These are phyloP conservation scores for Thielaviopsis punctulata DNA, from an alignment of 2,329 filamentous ascomycete species.

Conservation along the genomic window DNA sequence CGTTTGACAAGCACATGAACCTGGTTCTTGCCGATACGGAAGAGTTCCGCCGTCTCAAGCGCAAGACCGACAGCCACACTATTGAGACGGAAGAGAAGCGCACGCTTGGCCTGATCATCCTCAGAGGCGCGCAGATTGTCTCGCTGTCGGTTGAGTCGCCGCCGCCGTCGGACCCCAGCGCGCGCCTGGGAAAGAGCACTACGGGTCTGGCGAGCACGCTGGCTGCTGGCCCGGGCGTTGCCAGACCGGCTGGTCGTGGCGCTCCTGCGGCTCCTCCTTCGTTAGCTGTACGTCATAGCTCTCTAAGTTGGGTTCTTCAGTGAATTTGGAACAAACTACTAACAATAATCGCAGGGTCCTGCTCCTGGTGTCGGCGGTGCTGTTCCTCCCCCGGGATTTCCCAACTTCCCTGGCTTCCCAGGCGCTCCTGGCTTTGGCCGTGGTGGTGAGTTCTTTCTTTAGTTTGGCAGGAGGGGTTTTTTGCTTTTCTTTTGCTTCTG, in stretches of 20 bases:
- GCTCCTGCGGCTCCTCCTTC: conserved; percentile 48
- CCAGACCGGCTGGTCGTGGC: conserved; percentile 79
- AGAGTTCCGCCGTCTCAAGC: conserved; percentile 85
- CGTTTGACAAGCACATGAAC: conserved; percentile 99
- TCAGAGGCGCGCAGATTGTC: conserved; percentile 87
- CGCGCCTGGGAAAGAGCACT: conserved; percentile 64
- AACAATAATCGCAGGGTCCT: conserved; percentile 37
- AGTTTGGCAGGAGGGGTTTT: too few species aligned
- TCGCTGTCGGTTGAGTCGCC: conserved; percentile 91
- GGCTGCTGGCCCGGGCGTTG: conserved; percentile 72
- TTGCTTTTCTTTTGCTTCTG: not conserved
- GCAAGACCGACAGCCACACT: conserved; percentile 56
- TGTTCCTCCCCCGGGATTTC: conserved; percentile 43
- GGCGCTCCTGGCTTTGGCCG: conserved; percentile 37
- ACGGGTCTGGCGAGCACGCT: conserved; percentile 53
- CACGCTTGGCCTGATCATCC: conserved; percentile 84
- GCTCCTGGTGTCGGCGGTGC: conserved; percentile 71
- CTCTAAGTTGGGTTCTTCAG: too few species aligned
- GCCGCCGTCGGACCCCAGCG: conserved; percentile 81
- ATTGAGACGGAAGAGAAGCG: conserved; percentile 93
- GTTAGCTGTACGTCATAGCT: conserved; percentile 45
- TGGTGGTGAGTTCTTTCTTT: conserved; percentile 30
- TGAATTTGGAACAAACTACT: not conserved
- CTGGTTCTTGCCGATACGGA: conserved; percentile 96
- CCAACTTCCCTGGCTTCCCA: conserved; percentile 31